Conservation (phyloP, 2,329 filamentous ascomycete genomes). For the Talaromyces sp. region DNA sequence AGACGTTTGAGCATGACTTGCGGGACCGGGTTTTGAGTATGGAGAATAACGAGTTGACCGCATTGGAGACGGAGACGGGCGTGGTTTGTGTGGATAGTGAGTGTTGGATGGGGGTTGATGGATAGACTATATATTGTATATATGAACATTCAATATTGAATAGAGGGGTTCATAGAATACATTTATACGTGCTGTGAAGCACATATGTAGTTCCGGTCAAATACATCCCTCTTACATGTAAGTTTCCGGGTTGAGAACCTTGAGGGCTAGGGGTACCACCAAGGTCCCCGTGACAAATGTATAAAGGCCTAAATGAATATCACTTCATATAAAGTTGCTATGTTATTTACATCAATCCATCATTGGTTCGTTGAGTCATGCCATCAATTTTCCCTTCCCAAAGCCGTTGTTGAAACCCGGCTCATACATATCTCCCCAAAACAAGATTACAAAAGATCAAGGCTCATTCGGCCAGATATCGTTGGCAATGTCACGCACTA, state of each 20-base stretch:
- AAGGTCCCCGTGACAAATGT: neutral
- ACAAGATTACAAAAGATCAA: conserved; percentile 20
- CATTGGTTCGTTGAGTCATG: neutral
- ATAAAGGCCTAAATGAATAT: neutral
- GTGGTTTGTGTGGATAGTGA: conserved; percentile 6
- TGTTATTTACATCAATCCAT: neutral
- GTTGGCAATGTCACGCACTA: conserved; percentile 68
- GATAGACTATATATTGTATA: neutral
- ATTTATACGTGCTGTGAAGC: no score
- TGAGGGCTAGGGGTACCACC: neutral
- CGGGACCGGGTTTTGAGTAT: neutral
- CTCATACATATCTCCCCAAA: no score
- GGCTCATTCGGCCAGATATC: conserved; percentile 63
- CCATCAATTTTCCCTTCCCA: neutral
- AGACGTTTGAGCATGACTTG: conserved; percentile 2
- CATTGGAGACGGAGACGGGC: conserved; percentile 8
- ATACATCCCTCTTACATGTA: no score
- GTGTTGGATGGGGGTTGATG: conserved; percentile 1
- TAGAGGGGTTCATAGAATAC: no score
- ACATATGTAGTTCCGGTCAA: no score
- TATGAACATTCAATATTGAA: neutral
- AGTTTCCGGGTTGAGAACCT: neutral
- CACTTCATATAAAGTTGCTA: neutral
- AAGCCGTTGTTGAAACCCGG: neutral
- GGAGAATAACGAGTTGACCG: conserved; percentile 7